phyloP scores from a whole-genome alignment of 2,329 filamentous ascomycete species.

The Clonostachys chloroleuca region DNA sequence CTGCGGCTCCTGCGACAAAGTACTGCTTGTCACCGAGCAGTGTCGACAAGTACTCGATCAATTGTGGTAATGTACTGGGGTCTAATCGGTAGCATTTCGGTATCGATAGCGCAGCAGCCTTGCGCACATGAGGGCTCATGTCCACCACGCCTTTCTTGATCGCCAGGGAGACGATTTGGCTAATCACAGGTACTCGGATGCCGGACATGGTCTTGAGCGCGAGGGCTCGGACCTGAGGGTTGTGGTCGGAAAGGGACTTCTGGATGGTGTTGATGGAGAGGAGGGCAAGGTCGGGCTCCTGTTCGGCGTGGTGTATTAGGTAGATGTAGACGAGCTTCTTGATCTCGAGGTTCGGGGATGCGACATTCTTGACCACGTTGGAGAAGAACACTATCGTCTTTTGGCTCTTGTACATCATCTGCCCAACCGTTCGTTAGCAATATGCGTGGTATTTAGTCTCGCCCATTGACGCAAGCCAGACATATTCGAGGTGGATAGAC shows the following conservation, averaged over 20 bases:
- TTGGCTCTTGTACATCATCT: conserved; percentile 95
- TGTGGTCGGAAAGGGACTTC: conserved; percentile 90
- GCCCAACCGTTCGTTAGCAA: conserved; percentile 1
- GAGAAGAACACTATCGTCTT: conserved; percentile 92
- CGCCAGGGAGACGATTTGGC: conserved; percentile 91
- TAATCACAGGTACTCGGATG: conserved; percentile 95
- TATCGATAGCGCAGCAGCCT: conserved; percentile 87
- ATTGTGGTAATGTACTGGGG: conserved; percentile 76
- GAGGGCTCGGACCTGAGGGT: conserved; percentile 85
- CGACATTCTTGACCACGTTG: conserved; percentile 97
- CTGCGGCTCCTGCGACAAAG: conserved; percentile 91
- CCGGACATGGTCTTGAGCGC: conserved; percentile 96
- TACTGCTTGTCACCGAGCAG: conserved; percentile 90
- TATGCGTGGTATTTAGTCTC: background rate
- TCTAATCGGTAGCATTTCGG: conserved; percentile 95
- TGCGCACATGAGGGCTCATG: conserved; percentile 91
- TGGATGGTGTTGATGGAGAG: conserved; percentile 99
- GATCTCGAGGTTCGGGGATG: conserved; percentile 88
- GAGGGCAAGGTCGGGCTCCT: conserved; percentile 90
- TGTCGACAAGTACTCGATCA: conserved; percentile 75
- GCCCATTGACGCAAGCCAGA: background rate
- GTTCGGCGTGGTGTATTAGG: conserved; percentile 91
- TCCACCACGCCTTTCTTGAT: conserved; percentile 93
- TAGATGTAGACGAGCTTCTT: conserved; percentile 99
- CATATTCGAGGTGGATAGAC: conserved; percentile 13